Percentiles rank a stretch among this genome's conserved stretches.
phyloP scores from a whole-genome alignment of 129 eudicot species.

The Arctium minus region DNA sequence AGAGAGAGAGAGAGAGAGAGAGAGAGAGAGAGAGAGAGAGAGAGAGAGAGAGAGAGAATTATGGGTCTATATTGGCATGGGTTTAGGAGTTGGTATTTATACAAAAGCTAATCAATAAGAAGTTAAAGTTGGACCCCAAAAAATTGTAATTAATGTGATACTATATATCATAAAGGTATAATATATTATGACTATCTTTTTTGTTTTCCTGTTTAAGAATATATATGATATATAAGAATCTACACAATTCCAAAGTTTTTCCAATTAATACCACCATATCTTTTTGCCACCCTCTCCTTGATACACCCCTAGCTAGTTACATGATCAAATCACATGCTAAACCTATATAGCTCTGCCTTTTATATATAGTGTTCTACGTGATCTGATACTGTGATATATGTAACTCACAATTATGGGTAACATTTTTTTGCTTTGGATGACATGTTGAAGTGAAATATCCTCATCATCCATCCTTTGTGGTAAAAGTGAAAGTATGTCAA shows the following conservation, averaged over 20 bases:
- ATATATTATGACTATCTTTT: not conserved
- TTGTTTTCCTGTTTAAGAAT: not conserved
- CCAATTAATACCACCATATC: not conserved
- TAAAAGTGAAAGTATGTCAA: slow-evolving; percentile 16
- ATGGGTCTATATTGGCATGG: slow-evolving; percentile 25
- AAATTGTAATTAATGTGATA: slow-evolving; percentile 8
- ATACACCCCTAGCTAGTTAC: not conserved
- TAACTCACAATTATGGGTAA: not conserved
- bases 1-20: slow-evolving; percentile 10
- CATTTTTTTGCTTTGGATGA: not conserved
- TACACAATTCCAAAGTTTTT: not conserved
- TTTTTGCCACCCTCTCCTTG: not conserved
- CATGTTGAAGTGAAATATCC: not conserved
- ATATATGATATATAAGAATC: slow-evolving; percentile 12
- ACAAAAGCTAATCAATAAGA: slow-evolving; percentile 21
- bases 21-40: not conserved
- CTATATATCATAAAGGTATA: slow-evolving; percentile 6
- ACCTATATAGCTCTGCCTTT: not conserved
- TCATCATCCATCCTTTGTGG: slow-evolving; percentile 1
- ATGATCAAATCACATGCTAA: not conserved
- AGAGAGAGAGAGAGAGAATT: slow-evolving; percentile 11
- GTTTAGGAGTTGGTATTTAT: slow-evolving; percentile 34
- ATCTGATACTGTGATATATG: not conserved
- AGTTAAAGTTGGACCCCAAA: slow-evolving; percentile 16
- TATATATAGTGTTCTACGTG: not conserved